These are phyloP conservation scores for Lepraria neglecta DNA, from an alignment of 495 filamentous ascomycete genomes.

Conservation along the genomic window DNA sequence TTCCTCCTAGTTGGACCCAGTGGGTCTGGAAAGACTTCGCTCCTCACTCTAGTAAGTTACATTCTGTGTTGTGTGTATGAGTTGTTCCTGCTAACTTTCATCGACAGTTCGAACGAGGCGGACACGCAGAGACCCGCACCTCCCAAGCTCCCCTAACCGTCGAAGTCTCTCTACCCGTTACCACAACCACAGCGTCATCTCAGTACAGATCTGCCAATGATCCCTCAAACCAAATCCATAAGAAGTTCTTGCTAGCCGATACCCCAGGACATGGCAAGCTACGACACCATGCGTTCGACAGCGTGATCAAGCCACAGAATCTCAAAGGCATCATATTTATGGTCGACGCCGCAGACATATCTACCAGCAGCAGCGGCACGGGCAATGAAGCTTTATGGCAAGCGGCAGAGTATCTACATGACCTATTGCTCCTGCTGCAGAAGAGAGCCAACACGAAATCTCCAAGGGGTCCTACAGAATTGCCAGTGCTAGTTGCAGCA, in stretches of 20 bases:
- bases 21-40: conserved; percentile 79
- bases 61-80: conserved; percentile 6
- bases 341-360: conserved; percentile 73
- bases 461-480: conserved; percentile 51
- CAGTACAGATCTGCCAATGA: conserved; percentile 67
- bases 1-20: conserved; percentile 83
- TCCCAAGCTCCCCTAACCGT: conserved; percentile 69
- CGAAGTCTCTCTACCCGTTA: conserved; percentile 63
- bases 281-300: conserved; percentile 45
- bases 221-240: conserved; percentile 55
- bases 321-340: conserved; percentile 79
- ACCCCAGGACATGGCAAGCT: conserved; percentile 95
- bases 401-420: conserved; percentile 76
- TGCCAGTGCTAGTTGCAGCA: conserved; percentile 76
- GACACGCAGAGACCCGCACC: conserved; percentile 57
- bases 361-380: conserved; percentile 30
- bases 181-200: conserved; percentile 54
- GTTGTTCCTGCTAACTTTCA: conserved; percentile 6
- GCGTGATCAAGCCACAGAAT: conserved; percentile 45
- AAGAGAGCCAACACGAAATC: conserved; percentile 57
- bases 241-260: conserved; percentile 72
- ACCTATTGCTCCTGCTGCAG: conserved; percentile 74
- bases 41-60: conserved; percentile 65
- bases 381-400: conserved; percentile 45
- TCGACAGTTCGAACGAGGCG: conserved; percentile 25